Evolutionary conservation across 306 rosid genomes (phyloP), one percentile per base, ranked within the genome.

Genomic region (Citrullus colocynthis): DNA sequence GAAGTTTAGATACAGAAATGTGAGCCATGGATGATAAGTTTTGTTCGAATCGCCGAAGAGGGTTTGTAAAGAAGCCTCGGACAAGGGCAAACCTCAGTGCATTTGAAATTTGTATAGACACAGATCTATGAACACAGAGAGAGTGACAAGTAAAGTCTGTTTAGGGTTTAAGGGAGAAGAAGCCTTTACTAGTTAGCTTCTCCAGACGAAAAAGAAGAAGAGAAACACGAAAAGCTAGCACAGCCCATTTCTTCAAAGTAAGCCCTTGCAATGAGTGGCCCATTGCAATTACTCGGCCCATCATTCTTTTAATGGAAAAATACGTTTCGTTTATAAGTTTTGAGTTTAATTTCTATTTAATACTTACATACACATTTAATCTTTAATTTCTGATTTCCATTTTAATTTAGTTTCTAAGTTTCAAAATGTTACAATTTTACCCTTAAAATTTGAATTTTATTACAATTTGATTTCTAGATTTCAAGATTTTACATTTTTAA

Each of bases 1-100:
- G 81, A 63, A 87, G 91, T 79, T 90, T 88, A 7, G 87, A 86
- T 62, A 72, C 77, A 69, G 90, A 82, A 76, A 88, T 13, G 81
- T 71, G 84, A 24, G 96, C 87, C 97, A 89, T 91, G 72, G 85
- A 60, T 4, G 45, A 41, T 10, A 5, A 74, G 30, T 30, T 15
- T 36, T 39, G 13, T 58, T 7, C 11, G 51, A 36, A 58, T 13
- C 36, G 9, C 8, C 18, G 54, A 20, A 37, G 17, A 7, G 57
- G 36, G 20, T 21, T 44, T 69, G 54, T 48, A 48, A 48, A 48
- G 5, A 48, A 48, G 6, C 5, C 5, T 48, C 0, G 54, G 54
- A 12, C 14, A 34, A 36, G 45, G 51, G 18, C 28, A 41, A 66
- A 21, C 20, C 52, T 69, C 56, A 42, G n/a, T 2, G 55, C 51